phyloP scores from a whole-genome alignment of 2,329 filamentous ascomycete species.

The Atkinsonella hypoxylon region DNA sequence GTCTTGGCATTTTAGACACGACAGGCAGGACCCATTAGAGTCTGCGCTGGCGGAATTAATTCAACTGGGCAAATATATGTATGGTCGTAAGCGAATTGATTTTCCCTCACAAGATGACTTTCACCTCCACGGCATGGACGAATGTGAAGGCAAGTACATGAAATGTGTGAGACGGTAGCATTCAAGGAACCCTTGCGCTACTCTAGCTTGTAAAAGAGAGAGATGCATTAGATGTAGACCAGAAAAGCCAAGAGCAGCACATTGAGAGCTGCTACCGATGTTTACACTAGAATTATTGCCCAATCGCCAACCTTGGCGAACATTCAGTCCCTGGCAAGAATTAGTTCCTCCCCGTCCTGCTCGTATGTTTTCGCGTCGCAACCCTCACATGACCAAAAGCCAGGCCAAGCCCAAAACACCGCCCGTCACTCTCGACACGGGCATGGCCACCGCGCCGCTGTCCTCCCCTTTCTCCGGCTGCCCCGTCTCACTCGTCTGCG shows the following conservation, averaged over 20 bases:
- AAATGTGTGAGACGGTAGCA: no score
- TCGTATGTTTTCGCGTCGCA: not conserved
- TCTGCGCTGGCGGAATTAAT: not conserved
- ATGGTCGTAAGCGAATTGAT: no score
- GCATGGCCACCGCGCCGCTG: conserved; percentile 1
- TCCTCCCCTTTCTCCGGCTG: conserved; percentile 1
- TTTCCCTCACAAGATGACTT: no score
- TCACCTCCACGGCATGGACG: no score
- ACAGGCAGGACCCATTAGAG: not conserved
- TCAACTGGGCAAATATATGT: not conserved
- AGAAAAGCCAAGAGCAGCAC: no score
- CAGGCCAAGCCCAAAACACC: conserved; percentile 9
- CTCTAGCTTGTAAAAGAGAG: no score
- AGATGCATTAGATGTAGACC: no score
- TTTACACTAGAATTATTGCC: no score
- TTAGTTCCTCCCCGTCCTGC: not conserved
- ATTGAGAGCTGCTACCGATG: no score
- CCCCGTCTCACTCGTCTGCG: conserved; percentile 1
- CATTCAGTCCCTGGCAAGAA: not conserved
- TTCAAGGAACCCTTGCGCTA: no score
- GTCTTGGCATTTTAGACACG: not conserved
- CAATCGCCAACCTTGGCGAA: not conserved
- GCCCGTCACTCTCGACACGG: not conserved
- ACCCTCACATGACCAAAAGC: conserved; percentile 6
- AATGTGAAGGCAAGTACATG: no score